Evolutionary conservation across 371 early-diverging fungal species (phyloP).

Genomic region (Lichtheimia ramosa): DNA sequence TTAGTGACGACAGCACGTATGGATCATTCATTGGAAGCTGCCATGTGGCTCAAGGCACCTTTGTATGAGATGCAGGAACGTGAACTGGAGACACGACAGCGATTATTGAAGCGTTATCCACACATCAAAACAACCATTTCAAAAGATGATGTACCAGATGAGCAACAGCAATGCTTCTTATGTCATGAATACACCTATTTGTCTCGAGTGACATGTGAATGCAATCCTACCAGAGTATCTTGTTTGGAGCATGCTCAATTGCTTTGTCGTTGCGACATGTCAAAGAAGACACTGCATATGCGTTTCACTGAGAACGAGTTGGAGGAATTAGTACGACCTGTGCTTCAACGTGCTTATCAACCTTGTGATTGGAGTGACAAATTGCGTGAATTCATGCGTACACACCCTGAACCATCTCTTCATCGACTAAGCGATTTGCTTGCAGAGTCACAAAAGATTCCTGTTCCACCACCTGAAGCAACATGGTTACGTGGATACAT

Average conservation of each 20-base stretch:
- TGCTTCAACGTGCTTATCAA: conserved; percentile 15
- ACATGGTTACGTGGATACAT: conserved; percentile 19
- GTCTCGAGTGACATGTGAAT: conserved; percentile 66
- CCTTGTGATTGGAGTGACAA: conserved; percentile 48
- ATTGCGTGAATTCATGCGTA: conserved; percentile 31
- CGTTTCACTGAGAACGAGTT: conserved; percentile 59
- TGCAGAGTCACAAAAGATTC: conserved; percentile 50
- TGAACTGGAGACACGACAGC: conserved; percentile 55
- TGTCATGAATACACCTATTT: conserved; percentile 77
- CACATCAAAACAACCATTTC: conserved; percentile 33
- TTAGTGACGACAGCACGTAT: conserved; percentile 61
- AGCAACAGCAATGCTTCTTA: conserved; percentile 66
- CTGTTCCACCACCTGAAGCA: conserved; percentile 13
- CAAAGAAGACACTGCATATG: conserved; percentile 42
- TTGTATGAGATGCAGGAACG: conserved; percentile 57
- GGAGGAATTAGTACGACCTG: conserved; percentile 29
- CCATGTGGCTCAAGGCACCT: conserved; percentile 58
- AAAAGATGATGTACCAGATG: conserved; percentile 33
- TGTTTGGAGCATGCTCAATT: conserved; percentile 61
- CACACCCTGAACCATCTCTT: conserved; percentile 51
- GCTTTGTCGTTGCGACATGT: conserved; percentile 56
- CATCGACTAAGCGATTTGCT: conserved; percentile 50
- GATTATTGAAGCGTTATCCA: conserved; percentile 41
- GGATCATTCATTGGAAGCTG: conserved; percentile 39
- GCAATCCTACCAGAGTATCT: conserved; percentile 57